A percentile compares a stretch with the other conserved stretches of the same genome.
phyloP scores from a whole-genome alignment of 768 basidiomycete genomes.

The Hydnum rufescens region DNA sequence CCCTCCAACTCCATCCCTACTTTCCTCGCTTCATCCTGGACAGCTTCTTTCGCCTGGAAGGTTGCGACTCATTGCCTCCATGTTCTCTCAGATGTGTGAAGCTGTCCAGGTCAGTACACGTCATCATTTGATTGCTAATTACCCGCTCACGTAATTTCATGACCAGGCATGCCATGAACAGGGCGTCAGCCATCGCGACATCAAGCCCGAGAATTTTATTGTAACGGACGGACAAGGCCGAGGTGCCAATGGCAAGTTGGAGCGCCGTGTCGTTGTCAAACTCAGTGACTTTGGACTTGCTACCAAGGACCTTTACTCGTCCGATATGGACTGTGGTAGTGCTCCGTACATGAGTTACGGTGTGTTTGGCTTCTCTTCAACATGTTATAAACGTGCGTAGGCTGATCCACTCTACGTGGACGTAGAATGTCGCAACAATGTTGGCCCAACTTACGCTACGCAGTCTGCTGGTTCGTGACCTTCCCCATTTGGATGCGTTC shows the following conservation, averaged over 20 bases:
- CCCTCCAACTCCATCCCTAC: conserved; percentile 83
- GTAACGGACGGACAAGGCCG: conserved; percentile 54
- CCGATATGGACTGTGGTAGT: conserved; percentile 96
- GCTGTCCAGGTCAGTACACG: conserved; percentile 36
- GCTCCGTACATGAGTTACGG: conserved; percentile 98
- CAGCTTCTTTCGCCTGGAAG: conserved; percentile 74
- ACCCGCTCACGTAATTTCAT: neutral
- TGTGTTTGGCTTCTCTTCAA: conserved; percentile 20
- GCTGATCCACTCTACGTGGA: conserved; percentile 2
- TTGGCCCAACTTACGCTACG: conserved; percentile 83
- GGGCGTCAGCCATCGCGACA: conserved; percentile 87
- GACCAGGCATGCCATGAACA: conserved; percentile 64
- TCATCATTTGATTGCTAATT: neutral
- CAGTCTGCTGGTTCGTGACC: conserved; percentile 38
- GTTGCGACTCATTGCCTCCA: conserved; percentile 81
- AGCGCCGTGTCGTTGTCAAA: conserved; percentile 88
- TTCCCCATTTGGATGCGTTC: no score
- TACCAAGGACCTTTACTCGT: conserved; percentile 69
- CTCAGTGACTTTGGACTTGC: conserved; percentile 92
- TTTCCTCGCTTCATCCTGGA: conserved; percentile 59
- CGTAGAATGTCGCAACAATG: conserved; percentile 91
- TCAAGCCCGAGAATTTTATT: conserved; percentile 98
- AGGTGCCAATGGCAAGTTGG: conserved; percentile 18
- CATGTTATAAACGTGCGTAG: neutral
- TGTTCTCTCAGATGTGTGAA: conserved; percentile 99